These are phyloP conservation scores for Penicillium sp. DNA, from an alignment of 2,329 filamentous ascomycete species.

Conservation along the genomic window DNA sequence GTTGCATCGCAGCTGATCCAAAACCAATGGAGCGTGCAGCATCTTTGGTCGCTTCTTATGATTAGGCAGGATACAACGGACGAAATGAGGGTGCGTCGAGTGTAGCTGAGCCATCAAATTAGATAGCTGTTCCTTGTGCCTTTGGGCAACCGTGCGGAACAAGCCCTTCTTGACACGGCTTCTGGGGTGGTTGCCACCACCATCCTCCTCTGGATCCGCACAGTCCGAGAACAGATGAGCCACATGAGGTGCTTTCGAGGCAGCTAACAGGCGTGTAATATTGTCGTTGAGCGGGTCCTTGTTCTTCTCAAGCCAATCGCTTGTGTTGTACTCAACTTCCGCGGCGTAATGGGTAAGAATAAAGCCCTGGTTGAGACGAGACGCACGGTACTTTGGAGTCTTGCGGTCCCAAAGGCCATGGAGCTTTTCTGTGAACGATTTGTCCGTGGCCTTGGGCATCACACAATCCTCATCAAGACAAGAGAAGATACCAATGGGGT, in stretches of 20 bases:
- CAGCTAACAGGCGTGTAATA: slow-evolving; percentile 79
- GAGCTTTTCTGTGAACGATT: slow-evolving; percentile 96
- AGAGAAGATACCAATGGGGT: slow-evolving; percentile 98
- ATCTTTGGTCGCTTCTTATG: slow-evolving; percentile 96
- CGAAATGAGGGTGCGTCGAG: slow-evolving; percentile 96
- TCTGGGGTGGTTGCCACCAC: slow-evolving; percentile 54
- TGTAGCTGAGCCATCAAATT: slow-evolving; percentile 91
- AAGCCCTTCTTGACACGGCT: slow-evolving; percentile 94
- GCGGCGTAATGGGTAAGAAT: slow-evolving; percentile 96
- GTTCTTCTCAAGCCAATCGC: slow-evolving; percentile 97
- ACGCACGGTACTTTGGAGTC: slow-evolving; percentile 85
- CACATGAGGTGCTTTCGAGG: slow-evolving; percentile 78
- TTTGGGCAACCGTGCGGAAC: slow-evolving; percentile 92
- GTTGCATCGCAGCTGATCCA: slow-evolving; percentile 97
- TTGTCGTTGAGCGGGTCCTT: slow-evolving; percentile 99
- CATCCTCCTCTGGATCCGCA: slow-evolving; percentile 73
- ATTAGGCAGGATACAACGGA: slow-evolving; percentile 95
- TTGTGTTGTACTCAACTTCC: slow-evolving; percentile 94
- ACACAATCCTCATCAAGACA: slow-evolving; percentile 97
- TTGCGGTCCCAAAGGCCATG: slow-evolving; percentile 96
- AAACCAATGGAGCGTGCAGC: slow-evolving; percentile 84
- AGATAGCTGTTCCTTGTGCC: slow-evolving; percentile 98
- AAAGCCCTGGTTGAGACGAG: slow-evolving; percentile 85
- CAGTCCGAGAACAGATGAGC: slow-evolving; percentile 85
- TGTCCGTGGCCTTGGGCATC: slow-evolving; percentile 98